Base-by-base conservation (phyloP, 441 rosid genomes). In the Pelargonium cotyledonis region DNA sequence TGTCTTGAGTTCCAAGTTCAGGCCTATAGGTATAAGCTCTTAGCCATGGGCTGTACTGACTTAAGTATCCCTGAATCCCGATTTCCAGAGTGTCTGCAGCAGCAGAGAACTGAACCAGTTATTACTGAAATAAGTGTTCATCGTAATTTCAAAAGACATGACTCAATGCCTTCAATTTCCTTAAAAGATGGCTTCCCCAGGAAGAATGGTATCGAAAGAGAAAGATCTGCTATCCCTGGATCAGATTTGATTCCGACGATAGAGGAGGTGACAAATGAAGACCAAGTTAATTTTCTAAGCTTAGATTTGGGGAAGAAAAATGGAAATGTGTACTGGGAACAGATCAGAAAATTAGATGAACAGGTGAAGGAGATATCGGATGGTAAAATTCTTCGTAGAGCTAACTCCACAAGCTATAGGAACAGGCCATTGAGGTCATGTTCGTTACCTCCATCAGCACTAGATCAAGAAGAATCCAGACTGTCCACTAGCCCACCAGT, bases 1-100 rank as follows among this genome's bases (percentile, higher is more conserved):
- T 84, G 96, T 61, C 94, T 94, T 5, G 92, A 87, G 76, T 91
- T 80, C 75, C 97, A 91, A 75, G 85, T 87, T 35, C 89, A 89
- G 75, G 89, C 96, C 58, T 94, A 89, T 23, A 75, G 89, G 68
- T 88, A 83, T 66, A 84, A 86, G 68, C 83, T 91, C 14, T 70
- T 86, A 55, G 85, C 94, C 88, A 57, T 89, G 66, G 98, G 98
- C 0, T 86, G 82, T 65, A 71, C 69, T 65, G 96, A 91, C 70
- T 68, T 87, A 1, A 85, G 75, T 3, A 63, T 67, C 38, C 43
- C 46, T 38, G 89, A 78, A 51, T 62, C 26, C 49, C 74, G 70
- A 72, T 80, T 73, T 77, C 86, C 80, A 0, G 94, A 87, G 53
- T 83, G 79, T 72, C 65, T 79, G 67, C 67, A 81, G 43, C 65